Conservation (phyloP, 1,139 yeast genomes). For the Candida tropicalis region DNA sequence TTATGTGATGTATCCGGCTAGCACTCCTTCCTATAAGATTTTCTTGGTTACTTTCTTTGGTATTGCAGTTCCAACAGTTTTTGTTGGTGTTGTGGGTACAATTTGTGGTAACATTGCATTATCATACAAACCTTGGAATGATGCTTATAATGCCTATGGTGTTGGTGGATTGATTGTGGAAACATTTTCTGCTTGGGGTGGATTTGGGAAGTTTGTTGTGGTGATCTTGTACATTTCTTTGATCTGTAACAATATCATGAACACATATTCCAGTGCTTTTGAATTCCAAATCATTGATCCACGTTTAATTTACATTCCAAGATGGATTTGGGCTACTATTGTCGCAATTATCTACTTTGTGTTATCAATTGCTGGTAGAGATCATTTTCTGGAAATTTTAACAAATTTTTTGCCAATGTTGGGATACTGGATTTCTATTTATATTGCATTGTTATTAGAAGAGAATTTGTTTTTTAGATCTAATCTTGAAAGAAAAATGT, state of each 20-base stretch:
- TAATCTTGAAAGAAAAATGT: slow-evolving; percentile 43
- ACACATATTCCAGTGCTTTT: slow-evolving; percentile 82
- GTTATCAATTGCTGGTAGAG: slow-evolving; percentile 72
- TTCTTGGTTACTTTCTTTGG: slow-evolving; percentile 68
- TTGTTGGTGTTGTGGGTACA: slow-evolving; percentile 77
- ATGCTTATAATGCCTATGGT: slow-evolving; percentile 59
- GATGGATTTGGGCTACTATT: slow-evolving; percentile 74
- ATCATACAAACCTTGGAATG: slow-evolving; percentile 57
- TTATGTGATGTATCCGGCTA: slow-evolving; percentile 78
- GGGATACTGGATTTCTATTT: slow-evolving; percentile 89
- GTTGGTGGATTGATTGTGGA: slow-evolving; percentile 75
- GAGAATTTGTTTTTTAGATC: slow-evolving; percentile 76
- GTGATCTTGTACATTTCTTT: slow-evolving; percentile 37
- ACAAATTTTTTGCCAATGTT: slow-evolving; percentile 90
- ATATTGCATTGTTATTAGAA: slow-evolving; percentile 67
- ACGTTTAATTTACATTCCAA: slow-evolving; percentile 63
- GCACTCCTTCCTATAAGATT: slow-evolving; percentile 56
- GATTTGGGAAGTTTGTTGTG: slow-evolving; percentile 57
- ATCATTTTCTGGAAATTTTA: slow-evolving; percentile 70
- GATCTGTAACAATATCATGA: slow-evolving; percentile 46
- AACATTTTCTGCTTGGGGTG: slow-evolving; percentile 74
- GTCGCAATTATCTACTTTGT: slow-evolving; percentile 67
- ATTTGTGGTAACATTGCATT: slow-evolving; percentile 69
- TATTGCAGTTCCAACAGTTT: slow-evolving; percentile 68
- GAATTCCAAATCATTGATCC: slow-evolving; percentile 72